These are phyloP conservation scores for Aspergillus sparsus DNA, from an alignment of 495 filamentous ascomycete genomes.

Conservation along the genomic window DNA sequence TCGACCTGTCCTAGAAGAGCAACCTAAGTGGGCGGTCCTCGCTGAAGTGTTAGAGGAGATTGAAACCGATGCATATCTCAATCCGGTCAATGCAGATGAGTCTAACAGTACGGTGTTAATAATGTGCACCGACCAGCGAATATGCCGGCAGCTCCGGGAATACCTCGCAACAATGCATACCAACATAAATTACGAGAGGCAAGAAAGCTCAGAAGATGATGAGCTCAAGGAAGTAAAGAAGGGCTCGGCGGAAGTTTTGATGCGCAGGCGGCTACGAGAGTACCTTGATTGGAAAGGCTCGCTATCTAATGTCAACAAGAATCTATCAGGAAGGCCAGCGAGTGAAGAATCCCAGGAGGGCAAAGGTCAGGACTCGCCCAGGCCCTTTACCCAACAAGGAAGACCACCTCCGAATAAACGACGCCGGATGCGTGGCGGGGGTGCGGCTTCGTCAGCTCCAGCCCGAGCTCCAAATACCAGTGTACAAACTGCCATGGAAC, in stretches of 20 bases:
- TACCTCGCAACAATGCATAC: constrained; percentile 90
- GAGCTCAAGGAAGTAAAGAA: constrained; percentile 51
- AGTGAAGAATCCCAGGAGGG: constrained; percentile 30
- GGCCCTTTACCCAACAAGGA: constrained; percentile 47
- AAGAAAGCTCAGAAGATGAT: constrained; percentile 23
- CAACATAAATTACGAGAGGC: constrained; percentile 49
- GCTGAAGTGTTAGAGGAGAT: constrained; percentile 90
- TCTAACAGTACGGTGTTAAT: constrained; percentile 89
- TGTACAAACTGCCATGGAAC: constrained; percentile 78
- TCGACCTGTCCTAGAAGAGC: constrained; percentile 88
- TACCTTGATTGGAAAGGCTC: constrained; percentile 93
- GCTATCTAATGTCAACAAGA: constrained; percentile 84
- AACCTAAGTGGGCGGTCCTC: constrained; percentile 89
- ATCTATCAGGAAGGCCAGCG: constrained; percentile 52
- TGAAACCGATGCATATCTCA: constrained; percentile 85
- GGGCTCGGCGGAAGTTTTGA: constrained; percentile 79
- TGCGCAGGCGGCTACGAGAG: constrained; percentile 81
- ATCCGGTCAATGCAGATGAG: constrained; percentile 71
- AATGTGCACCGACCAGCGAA: constrained; percentile 90
- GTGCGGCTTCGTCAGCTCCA: constrained; percentile 49
- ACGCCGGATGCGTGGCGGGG: constrained; percentile 84
- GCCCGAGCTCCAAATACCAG: constrained; percentile 62
- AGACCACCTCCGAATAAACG: constrained; percentile 82
- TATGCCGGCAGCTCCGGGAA: constrained; percentile 86
- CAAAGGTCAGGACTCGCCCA: constrained; percentile 27